These are phyloP conservation scores for Chrysanthemum seticuspe DNA, from an alignment of 129 eudicot genomes.

Conservation along the genomic window DNA sequence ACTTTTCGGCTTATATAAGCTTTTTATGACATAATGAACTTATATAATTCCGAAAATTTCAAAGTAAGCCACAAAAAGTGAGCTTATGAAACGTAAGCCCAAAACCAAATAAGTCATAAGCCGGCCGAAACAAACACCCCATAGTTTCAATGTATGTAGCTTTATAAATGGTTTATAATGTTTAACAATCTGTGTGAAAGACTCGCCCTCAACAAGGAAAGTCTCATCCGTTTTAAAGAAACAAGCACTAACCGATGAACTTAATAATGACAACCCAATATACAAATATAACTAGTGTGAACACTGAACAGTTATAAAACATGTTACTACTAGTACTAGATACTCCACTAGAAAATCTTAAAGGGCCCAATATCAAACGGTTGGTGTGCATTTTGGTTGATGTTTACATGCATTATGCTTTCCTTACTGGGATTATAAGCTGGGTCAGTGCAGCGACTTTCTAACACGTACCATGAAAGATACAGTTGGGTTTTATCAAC, in stretches of 20 bases:
- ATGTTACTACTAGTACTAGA: constrained; percentile 4
- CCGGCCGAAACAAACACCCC: too few relatives aligned
- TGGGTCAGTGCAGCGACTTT: constrained; percentile 23
- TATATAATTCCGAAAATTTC: too few relatives aligned
- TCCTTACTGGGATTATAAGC: constrained; percentile 5
- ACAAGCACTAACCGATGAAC: not conserved
- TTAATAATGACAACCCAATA: not conserved
- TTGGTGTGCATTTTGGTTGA: constrained; percentile 3
- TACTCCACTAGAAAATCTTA: not conserved
- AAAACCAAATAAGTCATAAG: too few relatives aligned
- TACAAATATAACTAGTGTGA: not conserved
- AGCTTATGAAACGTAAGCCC: too few relatives aligned
- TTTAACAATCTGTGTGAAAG: too few relatives aligned
- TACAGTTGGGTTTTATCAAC: constrained; percentile 21
- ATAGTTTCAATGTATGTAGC: too few relatives aligned
- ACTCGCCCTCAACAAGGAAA: too few relatives aligned
- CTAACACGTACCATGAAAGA: constrained; percentile 27
- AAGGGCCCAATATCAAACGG: constrained; percentile 18
- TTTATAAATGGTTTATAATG: too few relatives aligned
- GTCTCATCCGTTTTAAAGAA: not conserved
- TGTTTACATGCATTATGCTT: not conserved
- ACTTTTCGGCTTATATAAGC: too few relatives aligned
- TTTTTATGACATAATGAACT: too few relatives aligned
- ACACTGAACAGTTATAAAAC: not conserved
- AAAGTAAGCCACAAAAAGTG: too few relatives aligned